Conservation (phyloP, 192 early-diverging fungal species). For the Mortierella alpina region DNA sequence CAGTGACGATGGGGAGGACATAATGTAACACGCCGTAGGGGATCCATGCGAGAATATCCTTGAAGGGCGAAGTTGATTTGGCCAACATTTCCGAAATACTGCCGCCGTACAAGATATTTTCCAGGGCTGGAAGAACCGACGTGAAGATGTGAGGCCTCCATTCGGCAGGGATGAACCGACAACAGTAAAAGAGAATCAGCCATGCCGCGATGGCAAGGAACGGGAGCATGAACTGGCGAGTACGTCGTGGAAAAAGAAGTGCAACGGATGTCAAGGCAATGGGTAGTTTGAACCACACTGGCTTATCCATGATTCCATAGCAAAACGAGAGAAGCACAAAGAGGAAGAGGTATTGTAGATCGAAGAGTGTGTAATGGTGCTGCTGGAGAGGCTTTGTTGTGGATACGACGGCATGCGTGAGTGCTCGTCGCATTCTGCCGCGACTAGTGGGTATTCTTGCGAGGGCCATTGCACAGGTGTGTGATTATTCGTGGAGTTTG, state of each 20-base stretch:
- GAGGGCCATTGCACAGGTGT: not conserved
- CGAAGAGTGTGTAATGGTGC: constrained; percentile 48
- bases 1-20: constrained; percentile 67
- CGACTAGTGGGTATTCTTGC: constrained; percentile 18
- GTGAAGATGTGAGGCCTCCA: constrained; percentile 73
- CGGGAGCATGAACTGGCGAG: constrained; percentile 60
- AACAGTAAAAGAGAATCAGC: constrained; percentile 66
- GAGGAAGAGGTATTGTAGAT: constrained; percentile 61
- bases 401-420: constrained; percentile 6
- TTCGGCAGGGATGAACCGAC: constrained; percentile 60
- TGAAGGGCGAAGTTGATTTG: constrained; percentile 57
- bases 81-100: constrained; percentile 69
- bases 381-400: constrained; percentile 31
- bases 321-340: constrained; percentile 46
- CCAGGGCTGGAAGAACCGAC: constrained; percentile 69
- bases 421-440: constrained; percentile 19
- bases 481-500: not conserved
- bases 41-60: constrained; percentile 74
- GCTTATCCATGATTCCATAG: constrained; percentile 54
- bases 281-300: constrained; percentile 42
- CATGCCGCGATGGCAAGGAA: constrained; percentile 63
- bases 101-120: constrained; percentile 73
- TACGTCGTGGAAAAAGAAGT: constrained; percentile 49
- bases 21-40: constrained; percentile 80
- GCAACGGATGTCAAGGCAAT: constrained; percentile 20